Evolutionary conservation across 129 eudicot genomes (phyloP).

Genomic region (Glebionis coronaria): DNA sequence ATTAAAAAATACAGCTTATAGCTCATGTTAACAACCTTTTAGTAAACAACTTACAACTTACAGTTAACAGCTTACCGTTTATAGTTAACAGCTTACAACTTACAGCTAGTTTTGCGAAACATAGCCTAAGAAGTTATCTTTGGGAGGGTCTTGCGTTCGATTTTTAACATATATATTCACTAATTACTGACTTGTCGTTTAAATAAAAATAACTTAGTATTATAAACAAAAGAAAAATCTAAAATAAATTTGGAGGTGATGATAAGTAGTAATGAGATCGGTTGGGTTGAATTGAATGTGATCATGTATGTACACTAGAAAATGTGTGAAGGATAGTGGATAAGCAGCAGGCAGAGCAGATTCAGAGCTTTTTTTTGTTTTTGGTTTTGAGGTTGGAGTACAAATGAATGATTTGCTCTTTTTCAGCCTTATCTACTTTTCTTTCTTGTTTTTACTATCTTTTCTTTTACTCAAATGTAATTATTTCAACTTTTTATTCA

Average conservation of each 20-base stretch:
- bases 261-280: neutral
- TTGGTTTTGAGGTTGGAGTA: conserved; percentile 23
- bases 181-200: too few species aligned
- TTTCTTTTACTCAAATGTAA: neutral
- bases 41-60: too few species aligned
- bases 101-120: too few species aligned
- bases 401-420: conserved; percentile 22
- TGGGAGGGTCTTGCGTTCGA: too few species aligned
- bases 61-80: too few species aligned
- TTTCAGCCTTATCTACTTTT: conserved; percentile 30
- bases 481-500: neutral
- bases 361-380: conserved; percentile 24
- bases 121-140: too few species aligned
- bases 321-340: conserved; percentile 28
- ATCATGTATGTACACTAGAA: conserved; percentile 8
- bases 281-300: conserved; percentile 25
- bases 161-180: too few species aligned
- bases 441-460: neutral
- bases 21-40: too few species aligned
- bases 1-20: too few species aligned
- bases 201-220: too few species aligned
- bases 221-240: too few species aligned
- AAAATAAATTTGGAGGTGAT: neutral
- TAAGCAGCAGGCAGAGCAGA: conserved; percentile 11
- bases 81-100: too few species aligned